Conservation (phyloP, 164 flowering plant genomes). For the Liquidambar formosana region DNA sequence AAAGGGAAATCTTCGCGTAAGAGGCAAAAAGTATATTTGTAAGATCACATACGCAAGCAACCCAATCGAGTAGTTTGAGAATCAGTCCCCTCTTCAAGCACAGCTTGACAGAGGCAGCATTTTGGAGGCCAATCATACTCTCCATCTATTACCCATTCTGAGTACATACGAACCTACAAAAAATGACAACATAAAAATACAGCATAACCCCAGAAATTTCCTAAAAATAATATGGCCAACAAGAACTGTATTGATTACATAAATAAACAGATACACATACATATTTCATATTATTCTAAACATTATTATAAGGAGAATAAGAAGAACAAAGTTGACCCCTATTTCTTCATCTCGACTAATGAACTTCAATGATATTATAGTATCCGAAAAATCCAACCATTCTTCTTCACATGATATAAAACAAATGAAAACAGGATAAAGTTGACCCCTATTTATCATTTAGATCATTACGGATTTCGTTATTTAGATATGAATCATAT, state of each 20-base stretch:
- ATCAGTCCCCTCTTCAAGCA: conserved; percentile 61
- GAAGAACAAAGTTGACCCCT: too few relatives aligned
- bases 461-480: too few relatives aligned
- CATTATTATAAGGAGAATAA: too few relatives aligned
- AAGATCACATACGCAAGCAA: conserved; percentile 86
- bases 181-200: conserved; percentile 18
- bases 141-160: conserved; percentile 99
- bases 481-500: too few relatives aligned
- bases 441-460: too few relatives aligned
- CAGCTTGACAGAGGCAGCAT: conserved; percentile 76
- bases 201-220: not conserved
- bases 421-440: too few relatives aligned
- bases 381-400: too few relatives aligned
- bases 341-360: too few relatives aligned
- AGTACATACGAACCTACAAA: conserved; percentile 79
- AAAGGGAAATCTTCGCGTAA: conserved; percentile 3
- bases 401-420: too few relatives aligned
- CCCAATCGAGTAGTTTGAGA: conserved; percentile 86
- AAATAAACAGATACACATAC: not conserved
- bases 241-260: conserved; percentile 1
- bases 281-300: not conserved
- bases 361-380: too few relatives aligned
- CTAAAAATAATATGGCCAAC: not conserved
- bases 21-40: not conserved
- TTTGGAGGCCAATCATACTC: conserved; percentile 98